Percentiles rank a stretch among this genome's conserved stretches.
Conservation (phyloP, 1,284 basidiomycete species). For the Heterobasidion annosum region DNA sequence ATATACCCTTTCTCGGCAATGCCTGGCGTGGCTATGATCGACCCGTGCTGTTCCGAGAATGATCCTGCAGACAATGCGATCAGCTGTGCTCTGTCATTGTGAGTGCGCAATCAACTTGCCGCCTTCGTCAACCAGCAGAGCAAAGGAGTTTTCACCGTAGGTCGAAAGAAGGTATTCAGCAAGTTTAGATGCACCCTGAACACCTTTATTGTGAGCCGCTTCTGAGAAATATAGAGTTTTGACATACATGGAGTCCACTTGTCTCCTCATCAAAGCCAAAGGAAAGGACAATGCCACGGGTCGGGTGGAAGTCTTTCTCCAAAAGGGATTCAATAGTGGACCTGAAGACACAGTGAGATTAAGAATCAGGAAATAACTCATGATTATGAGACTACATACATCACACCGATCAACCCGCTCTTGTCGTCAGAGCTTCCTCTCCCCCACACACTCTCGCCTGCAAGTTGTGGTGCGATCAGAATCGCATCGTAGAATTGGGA, state of each 20-base stretch:
- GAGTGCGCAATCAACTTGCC: conserved; percentile 17
- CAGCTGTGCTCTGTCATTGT: neutral
- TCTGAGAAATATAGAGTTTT: neutral
- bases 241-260: conserved; percentile 35
- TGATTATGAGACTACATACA: conserved; percentile 26
- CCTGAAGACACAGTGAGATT: conserved; percentile 18
- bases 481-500: neutral
- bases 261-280: conserved; percentile 71
- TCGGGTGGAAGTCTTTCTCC: conserved; percentile 40
- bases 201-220: neutral
- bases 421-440: conserved; percentile 59
- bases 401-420: conserved; percentile 43
- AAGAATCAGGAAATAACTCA: neutral
- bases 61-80: conserved; percentile 18
- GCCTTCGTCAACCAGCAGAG: conserved; percentile 47
- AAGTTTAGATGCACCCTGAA: conserved; percentile 16
- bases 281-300: conserved; percentile 46
- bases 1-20: conserved; percentile 62
- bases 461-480: neutral
- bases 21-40: conserved; percentile 36
- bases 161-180: conserved; percentile 33
- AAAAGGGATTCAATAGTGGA: conserved; percentile 45
- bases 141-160: conserved; percentile 45
- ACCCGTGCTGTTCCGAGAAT: conserved; percentile 24
- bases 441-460: conserved; percentile 52